Percentiles rank a stretch among this genome's conserved stretches.
phyloP scores from a whole-genome alignment of 1,284 basidiomycete genomes.

The Ustilago tritici region DNA sequence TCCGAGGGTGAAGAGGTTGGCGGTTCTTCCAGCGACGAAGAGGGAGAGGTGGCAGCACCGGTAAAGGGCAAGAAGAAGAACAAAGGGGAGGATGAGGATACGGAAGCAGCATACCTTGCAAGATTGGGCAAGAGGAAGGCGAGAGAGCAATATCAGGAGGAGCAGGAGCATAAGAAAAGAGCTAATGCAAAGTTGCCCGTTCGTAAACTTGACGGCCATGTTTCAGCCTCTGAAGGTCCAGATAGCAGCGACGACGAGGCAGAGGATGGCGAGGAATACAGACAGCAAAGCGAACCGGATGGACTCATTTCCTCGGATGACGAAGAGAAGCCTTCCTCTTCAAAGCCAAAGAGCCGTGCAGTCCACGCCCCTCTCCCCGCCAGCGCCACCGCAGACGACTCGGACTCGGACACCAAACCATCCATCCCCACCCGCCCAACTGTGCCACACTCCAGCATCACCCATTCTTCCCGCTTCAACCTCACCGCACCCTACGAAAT shows the following conservation, averaged over 20 bases:
- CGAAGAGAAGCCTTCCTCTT: constrained; percentile 10
- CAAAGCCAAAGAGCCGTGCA: constrained; percentile 38
- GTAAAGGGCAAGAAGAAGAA: constrained; percentile 19
- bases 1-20: constrained; percentile 48
- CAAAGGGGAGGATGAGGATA: constrained; percentile 28
- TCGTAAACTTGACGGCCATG: constrained; percentile 29
- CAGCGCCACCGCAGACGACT: constrained; percentile 8
- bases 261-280: constrained; percentile 18
- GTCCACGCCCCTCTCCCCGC: constrained; percentile 45
- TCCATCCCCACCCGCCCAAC: not conserved
- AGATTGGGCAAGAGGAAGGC: constrained; percentile 44
- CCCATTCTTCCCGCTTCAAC: constrained; percentile 58
- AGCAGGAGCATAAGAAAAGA: constrained; percentile 37
- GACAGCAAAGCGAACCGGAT: not conserved
- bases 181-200: constrained; percentile 39
- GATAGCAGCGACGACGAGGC: constrained; percentile 22
- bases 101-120: constrained; percentile 55
- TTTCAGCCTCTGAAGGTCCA: not conserved
- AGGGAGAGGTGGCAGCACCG: constrained; percentile 1
- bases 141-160: constrained; percentile 33
- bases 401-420: constrained; percentile 15
- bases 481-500: constrained; percentile 61
- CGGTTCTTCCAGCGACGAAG: constrained; percentile 19
- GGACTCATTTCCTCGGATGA: constrained; percentile 9
- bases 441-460: constrained; percentile 39